Evolutionary conservation across 2,329 filamentous ascomycete species (phyloP), one percentile per base, ranked within the genome.

Genomic region (Penicillium sp.): DNA sequence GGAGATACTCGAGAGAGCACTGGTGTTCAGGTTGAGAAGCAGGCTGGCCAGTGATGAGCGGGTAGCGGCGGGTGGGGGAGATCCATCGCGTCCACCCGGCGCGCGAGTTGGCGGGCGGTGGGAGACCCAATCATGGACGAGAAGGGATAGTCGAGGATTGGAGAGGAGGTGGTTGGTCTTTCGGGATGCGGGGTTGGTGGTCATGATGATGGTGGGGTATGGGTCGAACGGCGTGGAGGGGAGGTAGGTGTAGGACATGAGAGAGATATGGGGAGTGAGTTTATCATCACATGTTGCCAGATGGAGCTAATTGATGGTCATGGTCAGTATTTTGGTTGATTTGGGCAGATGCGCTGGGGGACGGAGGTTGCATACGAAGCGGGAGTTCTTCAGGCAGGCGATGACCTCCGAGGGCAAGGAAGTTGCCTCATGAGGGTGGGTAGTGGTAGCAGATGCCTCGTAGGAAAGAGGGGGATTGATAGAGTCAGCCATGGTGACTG

Each of bases 201-300:
- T 98, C 90, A 93, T 93, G 81, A 98, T 89, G 71, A 98, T 96
- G 62, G 92, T 89, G n/a, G 91, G 88, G n/a, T 79, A 77, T 51
- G 82, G 71, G 39, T 85, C 83, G 75, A 87, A 89, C 39, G 87
- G 87, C 16, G 90, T 90, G 6, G 83, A 87, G 39, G 92, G 89
- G 22, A 99, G 89, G 78, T 97, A 98, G 71, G 95, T 98, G 81
- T 98, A 98, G 81, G 96, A 97, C 95, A 99, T 99, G 63, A 99
- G 86, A 37, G 92, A 96, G 64, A 98, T 91, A 74, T 98, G 91
- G 10, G 95, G 95, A 62, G 87, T 82, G 69, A 95, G 89, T 65
- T 89, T 83, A 66, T 87, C 39, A 7, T 42, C 87, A 75, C 90
- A 96, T 55, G 95, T 99, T 67, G 95, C 93, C 52, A 99, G 89